These are phyloP conservation scores for Paspalum vaginatum DNA, from an alignment of 176 grass and related monocot species.

Conservation along the genomic window DNA sequence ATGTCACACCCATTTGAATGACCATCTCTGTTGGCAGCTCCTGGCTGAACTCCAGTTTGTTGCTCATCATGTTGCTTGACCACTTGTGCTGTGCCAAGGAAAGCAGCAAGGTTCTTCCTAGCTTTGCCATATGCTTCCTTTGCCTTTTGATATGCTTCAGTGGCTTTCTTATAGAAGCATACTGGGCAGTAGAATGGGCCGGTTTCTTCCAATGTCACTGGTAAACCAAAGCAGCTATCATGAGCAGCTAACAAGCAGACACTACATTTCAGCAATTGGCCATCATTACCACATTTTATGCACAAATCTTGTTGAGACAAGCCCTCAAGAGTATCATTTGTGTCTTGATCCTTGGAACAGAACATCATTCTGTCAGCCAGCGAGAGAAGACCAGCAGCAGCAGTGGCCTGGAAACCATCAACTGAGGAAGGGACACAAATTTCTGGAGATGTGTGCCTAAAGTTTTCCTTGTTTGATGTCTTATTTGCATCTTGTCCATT, in stretches of 20 bases:
- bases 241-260: constrained; percentile 46
- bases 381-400: constrained; percentile 15
- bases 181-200: constrained; percentile 47
- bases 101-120: constrained; percentile 45
- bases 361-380: not conserved
- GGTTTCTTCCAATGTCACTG: constrained; percentile 26
- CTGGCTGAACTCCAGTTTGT: constrained; percentile 21
- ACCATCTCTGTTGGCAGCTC: not conserved
- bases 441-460: constrained; percentile 12
- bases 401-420: constrained; percentile 24
- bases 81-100: constrained; percentile 32
- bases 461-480: constrained; percentile 1
- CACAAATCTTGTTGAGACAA: constrained; percentile 51
- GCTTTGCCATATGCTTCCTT: constrained; percentile 49
- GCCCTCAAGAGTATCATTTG: constrained; percentile 17
- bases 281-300: constrained; percentile 53
- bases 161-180: constrained; percentile 54
- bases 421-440: constrained; percentile 29
- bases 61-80: constrained; percentile 12
- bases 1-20: constrained; percentile 14
- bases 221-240: constrained; percentile 40
- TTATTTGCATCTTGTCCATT: not conserved
- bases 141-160: constrained; percentile 53
- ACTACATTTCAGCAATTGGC: constrained; percentile 50
- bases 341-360: constrained; percentile 24